These are phyloP conservation scores for Fusarium nanum DNA, from an alignment of 2,329 filamentous ascomycete species.

Conservation along the genomic window DNA sequence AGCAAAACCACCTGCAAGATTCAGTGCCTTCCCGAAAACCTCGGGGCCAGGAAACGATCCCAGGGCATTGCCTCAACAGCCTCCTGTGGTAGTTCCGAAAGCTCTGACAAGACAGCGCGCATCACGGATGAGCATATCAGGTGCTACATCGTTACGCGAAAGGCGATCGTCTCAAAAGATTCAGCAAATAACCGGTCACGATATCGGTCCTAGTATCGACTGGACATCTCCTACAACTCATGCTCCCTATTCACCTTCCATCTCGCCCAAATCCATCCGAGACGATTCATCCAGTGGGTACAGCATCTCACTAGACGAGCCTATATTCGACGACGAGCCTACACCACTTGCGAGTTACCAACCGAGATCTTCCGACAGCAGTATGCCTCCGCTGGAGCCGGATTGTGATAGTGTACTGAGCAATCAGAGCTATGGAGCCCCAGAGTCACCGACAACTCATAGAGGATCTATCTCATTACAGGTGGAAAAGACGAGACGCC, in stretches of 20 bases:
- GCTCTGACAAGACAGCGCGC: slow-evolving; percentile 32
- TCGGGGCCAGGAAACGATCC: slow-evolving; percentile 38
- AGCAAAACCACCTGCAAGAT: slow-evolving; percentile 20
- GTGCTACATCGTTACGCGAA: slow-evolving; percentile 32
- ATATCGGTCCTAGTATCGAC: slow-evolving; percentile 48
- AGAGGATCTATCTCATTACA: slow-evolving; percentile 27
- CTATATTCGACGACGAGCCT: slow-evolving; percentile 41
- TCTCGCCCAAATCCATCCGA: slow-evolving; percentile 32
- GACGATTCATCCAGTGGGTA: slow-evolving; percentile 44
- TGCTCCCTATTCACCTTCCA: slow-evolving; percentile 30
- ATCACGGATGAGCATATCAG: slow-evolving; percentile 37
- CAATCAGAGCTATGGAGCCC: slow-evolving; percentile 38
- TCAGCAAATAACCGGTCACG: slow-evolving; percentile 56
- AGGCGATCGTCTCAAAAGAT: slow-evolving; percentile 54
- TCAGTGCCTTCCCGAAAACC: slow-evolving; percentile 34
- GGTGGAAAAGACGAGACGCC: slow-evolving; percentile 32
- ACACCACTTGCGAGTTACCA: slow-evolving; percentile 25
- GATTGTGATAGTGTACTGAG: slow-evolving; percentile 43
- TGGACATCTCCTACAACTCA: slow-evolving; percentile 24
- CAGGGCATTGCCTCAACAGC: slow-evolving; percentile 29
- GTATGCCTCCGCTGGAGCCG: slow-evolving; percentile 43
- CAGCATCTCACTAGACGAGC: slow-evolving; percentile 37
- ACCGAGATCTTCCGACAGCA: slow-evolving; percentile 32
- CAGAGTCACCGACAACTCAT: slow-evolving; percentile 31
- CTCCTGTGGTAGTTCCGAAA: slow-evolving; percentile 20